phyloP scores from a whole-genome alignment of 345 rosid species.

The Jatropha curcas region DNA sequence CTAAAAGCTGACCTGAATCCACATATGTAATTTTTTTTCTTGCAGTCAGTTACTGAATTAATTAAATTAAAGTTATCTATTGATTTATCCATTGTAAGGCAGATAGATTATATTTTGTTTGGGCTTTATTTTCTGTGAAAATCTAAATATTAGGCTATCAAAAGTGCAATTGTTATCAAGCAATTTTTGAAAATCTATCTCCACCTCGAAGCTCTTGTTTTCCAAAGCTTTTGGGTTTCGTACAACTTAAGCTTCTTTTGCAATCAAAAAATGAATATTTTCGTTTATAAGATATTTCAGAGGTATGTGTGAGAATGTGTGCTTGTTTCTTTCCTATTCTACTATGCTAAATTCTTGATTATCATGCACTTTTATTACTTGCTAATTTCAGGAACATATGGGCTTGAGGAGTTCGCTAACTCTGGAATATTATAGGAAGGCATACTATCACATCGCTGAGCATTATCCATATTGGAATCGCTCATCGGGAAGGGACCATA shows the following conservation, averaged over 20 bases:
- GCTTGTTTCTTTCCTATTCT: not conserved
- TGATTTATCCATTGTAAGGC: not conserved
- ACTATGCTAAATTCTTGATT: not conserved
- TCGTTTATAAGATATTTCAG: not conserved
- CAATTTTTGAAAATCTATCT: not conserved
- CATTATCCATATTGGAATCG: slow-evolving; percentile 85
- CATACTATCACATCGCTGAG: slow-evolving; percentile 65
- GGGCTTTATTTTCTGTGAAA: not conserved
- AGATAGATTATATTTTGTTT: not conserved
- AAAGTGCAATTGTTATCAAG: not conserved
- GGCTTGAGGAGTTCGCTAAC: slow-evolving; percentile 92
- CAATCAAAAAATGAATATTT: not conserved
- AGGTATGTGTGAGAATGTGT: not conserved
- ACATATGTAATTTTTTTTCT: not conserved
- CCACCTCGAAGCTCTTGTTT: not conserved
- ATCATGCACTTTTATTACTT: slow-evolving; percentile 13
- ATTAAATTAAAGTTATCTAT: not conserved
- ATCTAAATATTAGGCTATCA: too few relatives aligned
- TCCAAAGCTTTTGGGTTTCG: not conserved
- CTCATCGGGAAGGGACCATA: slow-evolving; percentile 87
- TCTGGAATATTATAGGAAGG: slow-evolving; percentile 76
- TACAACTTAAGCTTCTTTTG: not conserved
- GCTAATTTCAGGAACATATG: slow-evolving; percentile 59
- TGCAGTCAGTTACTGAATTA: not conserved
- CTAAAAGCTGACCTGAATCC: not conserved